Evolutionary conservation across 768 basidiomycete genomes (phyloP), one percentile per base, ranked within the genome.

Genomic region (Suillus alpinus): DNA sequence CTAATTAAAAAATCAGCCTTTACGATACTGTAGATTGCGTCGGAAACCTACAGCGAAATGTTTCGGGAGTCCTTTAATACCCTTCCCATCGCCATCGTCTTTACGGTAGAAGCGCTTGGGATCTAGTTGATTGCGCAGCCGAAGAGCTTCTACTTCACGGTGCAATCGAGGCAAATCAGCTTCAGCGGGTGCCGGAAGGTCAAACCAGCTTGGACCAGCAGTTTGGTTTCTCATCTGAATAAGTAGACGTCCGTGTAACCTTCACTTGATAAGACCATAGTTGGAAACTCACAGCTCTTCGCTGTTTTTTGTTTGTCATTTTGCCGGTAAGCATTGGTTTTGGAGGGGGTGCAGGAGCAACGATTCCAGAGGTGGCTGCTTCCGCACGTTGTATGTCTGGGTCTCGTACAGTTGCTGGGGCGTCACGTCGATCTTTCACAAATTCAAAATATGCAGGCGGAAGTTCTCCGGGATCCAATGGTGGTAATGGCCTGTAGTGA

Each of bases 31-130:
- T 39, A 41, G 46, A 55, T 58, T n/a, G 20, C 59, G n/a, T 26
- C 31, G 41, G 53, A 51, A 41, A 75, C 86, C 64, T 71, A 93
- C 93, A n/a, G 92, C 91, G 73, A 95, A 95, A 71, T 92, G 87
- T 73, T 94, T 94, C 9, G 93, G 91, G 6, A 94, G 75, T 29
- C 89, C 88, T 72, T 91, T 92, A 71, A 90, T 85, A 16, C 92
- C 92, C 67, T 89, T 89, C 10, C 89, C 86, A 74, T 95, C 91
- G 4, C 91, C 89, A 60, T 89, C 88, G 50, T 94, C 91, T 72
- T 92, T 94, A 63, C 86, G 80, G 75, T 95, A 92, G 76, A 95
- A 95, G 23, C 92, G 83, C 71, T 96, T 97, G 18, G 94, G 94
- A 68, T 97, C 95, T 20, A 97, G 82, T 60, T 93, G 89, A 69